Evolutionary conservation across 2,329 filamentous ascomycete species (phyloP), one percentile per base, ranked within the genome.

Genomic region (Scortechinia acanthostroma): DNA sequence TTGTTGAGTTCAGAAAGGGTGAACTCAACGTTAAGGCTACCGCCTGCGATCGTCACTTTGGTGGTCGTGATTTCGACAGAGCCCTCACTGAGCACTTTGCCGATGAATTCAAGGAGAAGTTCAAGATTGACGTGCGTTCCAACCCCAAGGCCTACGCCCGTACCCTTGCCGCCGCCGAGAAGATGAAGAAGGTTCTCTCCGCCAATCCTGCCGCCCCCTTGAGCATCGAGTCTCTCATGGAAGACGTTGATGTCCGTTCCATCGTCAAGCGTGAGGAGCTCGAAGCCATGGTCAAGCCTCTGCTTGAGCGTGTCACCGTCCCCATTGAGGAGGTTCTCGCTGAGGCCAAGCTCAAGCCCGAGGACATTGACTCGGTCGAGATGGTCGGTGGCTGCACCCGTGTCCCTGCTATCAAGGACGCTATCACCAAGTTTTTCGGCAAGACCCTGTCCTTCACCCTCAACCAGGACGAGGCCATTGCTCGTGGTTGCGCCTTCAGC

Each of bases 191-290:
- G 82, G 84, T 97, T 46, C 75, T 98, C 46, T 97, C 91, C 25
- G 93, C 93, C 62, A 97, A 97, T 72, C 86, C 91, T 55, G 79
- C 86, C 60, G 90, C 91, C 16, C 89, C 91, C 43, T 69, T 98
- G 65, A 97, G 91, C 76, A 94, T 98, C 58, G 93, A 98, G 74
- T 96, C 91, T 25, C 75, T 98, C 55, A 97, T 98, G 91, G 94
- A 97, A 68, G 93, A 98, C 63, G 74, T 95, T 50, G 93, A 98
- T 63, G 93, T 95, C 28, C 80, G 80, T 45, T 74, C 86, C 49
- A 86, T 95, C 77, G 77, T 98, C 60, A 96, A 91, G 64, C 86
- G 93, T 51, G 88, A 95, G 60, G 91, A 97, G 62, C 82, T 98
- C 47, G 93, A 98, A 74, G 82, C 85, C 51, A 82, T 98, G 64